Conservation (phyloP, 331 rosid species). For the Acacia pycnantha region DNA sequence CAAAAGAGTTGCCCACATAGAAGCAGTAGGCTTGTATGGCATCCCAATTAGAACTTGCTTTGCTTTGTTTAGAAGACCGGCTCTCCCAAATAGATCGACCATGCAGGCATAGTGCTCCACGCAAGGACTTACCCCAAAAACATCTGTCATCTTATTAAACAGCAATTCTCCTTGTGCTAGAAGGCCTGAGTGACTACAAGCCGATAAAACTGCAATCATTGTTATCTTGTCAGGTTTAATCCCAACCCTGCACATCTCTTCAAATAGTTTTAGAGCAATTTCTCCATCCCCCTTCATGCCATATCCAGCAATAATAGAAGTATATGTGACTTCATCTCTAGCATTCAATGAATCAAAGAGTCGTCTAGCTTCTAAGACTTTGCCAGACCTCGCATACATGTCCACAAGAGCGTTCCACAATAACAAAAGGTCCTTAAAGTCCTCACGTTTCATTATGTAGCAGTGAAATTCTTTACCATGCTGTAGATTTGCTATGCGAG, state of each 20-base stretch:
- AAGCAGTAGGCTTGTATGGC: constrained; percentile 81
- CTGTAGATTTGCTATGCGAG: constrained; percentile 81
- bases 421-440: constrained; percentile 47
- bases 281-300: constrained; percentile 85
- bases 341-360: constrained; percentile 67
- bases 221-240: constrained; percentile 83
- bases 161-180: constrained; percentile 51
- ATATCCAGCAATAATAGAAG: constrained; percentile 82
- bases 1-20: constrained; percentile 90
- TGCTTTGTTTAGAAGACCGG: constrained; percentile 72
- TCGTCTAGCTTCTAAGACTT: constrained; percentile 64
- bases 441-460: constrained; percentile 61
- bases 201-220: constrained; percentile 76
- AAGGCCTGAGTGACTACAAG: constrained; percentile 93
- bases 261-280: constrained; percentile 63
- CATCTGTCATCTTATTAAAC: constrained; percentile 57
- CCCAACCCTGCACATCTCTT: constrained; percentile 60
- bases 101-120: constrained; percentile 82
- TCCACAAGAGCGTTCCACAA: constrained; percentile 85
- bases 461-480: constrained; percentile 93
- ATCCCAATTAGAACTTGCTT: constrained; percentile 62
- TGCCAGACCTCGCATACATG: constrained; percentile 90
- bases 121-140: constrained; percentile 51
- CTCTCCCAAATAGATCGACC: constrained; percentile 91
- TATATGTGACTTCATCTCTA: constrained; percentile 82